Base-by-base conservation (phyloP, 768 basidiomycete genomes). In the Botryobasidium botryosum region DNA sequence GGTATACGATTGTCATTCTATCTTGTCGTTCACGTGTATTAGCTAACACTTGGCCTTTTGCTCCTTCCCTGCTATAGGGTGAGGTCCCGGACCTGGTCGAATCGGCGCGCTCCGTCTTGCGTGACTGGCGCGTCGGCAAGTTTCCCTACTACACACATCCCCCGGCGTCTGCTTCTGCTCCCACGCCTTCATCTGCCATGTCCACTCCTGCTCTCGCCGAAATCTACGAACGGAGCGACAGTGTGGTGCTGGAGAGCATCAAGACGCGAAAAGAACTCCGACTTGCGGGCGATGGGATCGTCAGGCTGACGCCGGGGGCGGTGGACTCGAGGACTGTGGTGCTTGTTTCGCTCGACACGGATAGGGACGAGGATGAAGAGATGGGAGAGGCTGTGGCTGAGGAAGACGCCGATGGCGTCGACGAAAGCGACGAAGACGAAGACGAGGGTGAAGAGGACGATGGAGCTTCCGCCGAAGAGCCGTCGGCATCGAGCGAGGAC, bases 81-180 rank as follows among this genome's bases (percentile, higher is more conserved):
- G 86, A 84, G 37, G 68, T 70, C 21, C 62, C 75, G 8, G 87
- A 92, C 58, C 60, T 81, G 40, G 68, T 71, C 3, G 74, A 73
- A 33, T 84, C 88, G 3, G 78, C 82, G 12, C 77, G 81, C 18
- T 67, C 79, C 47, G 67, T 94, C 29, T 68, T 94, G 35, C 75
- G 80, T 7, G 87, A 92, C 62, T 94, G 88, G 88, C 74, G 68
- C 48, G 68, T 67, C 5, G 78, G 79, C 43, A 77, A 72, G 50
- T 67, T 92, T 53, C 69, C 74, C 21, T 72, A 79, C 48, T 90
- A 81, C 62, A 75, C 79, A 4, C 59, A 66, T 39, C 79, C 80
- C 1, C 64, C 69, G 2, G 49, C 45, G 17, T 45, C 53, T 7
- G 23, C 43, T 17, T 37, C 59, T 0, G 39, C 51, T 5, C 17